Evolutionary conservation across 2,329 filamentous ascomycete species (phyloP).

Genomic region (Fusarium brachygibbosum): DNA sequence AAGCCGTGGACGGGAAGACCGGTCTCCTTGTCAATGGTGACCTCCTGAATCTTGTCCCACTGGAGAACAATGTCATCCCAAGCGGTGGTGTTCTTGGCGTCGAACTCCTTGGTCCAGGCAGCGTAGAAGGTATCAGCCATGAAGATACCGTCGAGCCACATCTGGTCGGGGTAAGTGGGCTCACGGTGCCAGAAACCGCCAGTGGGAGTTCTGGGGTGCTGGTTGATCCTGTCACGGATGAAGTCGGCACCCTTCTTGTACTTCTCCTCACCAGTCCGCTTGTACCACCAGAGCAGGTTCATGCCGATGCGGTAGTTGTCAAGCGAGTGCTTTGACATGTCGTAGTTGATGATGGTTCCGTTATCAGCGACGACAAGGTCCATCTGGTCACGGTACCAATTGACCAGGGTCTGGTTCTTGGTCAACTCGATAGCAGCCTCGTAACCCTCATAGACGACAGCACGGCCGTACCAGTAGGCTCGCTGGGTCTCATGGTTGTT

Average conservation of each 20-base stretch:
- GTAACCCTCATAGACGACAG: slow-evolving; percentile 41
- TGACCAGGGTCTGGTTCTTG: slow-evolving; percentile 58
- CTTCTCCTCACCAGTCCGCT: slow-evolving; percentile 60
- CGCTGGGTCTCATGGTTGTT: slow-evolving; percentile 41
- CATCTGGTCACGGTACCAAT: slow-evolving; percentile 61
- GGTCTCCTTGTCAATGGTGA: slow-evolving; percentile 55
- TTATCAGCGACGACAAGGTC: slow-evolving; percentile 57
- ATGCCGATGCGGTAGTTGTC: slow-evolving; percentile 68
- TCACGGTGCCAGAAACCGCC: slow-evolving; percentile 68
- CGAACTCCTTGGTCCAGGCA: slow-evolving; percentile 56
- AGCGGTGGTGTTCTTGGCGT: slow-evolving; percentile 55
- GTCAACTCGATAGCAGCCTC: slow-evolving; percentile 55
- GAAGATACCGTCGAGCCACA: slow-evolving; percentile 67
- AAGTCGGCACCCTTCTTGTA: slow-evolving; percentile 63
- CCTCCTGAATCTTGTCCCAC: slow-evolving; percentile 60
- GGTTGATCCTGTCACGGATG: slow-evolving; percentile 61
- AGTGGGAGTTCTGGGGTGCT: slow-evolving; percentile 62
- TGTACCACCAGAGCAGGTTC: slow-evolving; percentile 65
- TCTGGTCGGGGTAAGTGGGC: slow-evolving; percentile 62
- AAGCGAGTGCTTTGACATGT: slow-evolving; percentile 62
- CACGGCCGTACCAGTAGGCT: slow-evolving; percentile 43
- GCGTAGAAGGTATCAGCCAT: slow-evolving; percentile 63
- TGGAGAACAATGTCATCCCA: slow-evolving; percentile 62
- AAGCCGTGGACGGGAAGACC: slow-evolving; percentile 68
- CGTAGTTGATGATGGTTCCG: slow-evolving; percentile 63